Evolutionary conservation across 306 rosid genomes (phyloP).

Genomic region (Sphenostylis stenocarpa): DNA sequence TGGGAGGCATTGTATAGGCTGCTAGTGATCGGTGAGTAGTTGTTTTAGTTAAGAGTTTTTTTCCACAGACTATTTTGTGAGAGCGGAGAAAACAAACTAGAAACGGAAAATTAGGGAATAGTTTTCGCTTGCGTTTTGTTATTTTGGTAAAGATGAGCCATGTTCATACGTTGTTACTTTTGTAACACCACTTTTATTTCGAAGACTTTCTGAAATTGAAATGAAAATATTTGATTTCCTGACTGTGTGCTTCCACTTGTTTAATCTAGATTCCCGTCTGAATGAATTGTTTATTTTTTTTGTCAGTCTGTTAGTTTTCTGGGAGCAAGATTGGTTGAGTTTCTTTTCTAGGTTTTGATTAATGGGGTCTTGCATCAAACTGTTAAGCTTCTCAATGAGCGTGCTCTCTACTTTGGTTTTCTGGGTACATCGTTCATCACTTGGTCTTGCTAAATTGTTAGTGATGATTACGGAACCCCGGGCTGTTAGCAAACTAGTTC

Average conservation of each 20-base stretch:
- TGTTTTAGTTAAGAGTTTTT: constrained; percentile 18
- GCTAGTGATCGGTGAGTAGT: background rate
- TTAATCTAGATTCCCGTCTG: constrained; percentile 3
- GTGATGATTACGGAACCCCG: background rate
- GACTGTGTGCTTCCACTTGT: background rate
- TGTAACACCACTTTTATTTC: constrained; percentile 16
- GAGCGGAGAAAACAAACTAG: background rate
- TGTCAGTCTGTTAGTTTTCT: background rate
- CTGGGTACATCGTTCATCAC: constrained; percentile 3
- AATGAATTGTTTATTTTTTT: background rate
- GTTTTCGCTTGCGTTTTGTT: constrained; percentile 8
- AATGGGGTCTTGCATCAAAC: background rate
- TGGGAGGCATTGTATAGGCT: constrained; percentile 12
- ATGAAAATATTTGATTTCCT: constrained; percentile 6
- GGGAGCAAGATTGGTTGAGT: background rate
- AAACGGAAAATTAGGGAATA: constrained; percentile 15
- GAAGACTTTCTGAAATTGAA: constrained; percentile 5
- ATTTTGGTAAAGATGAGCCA: constrained; percentile 28
- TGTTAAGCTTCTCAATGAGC: background rate
- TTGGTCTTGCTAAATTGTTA: background rate
- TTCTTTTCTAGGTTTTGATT: background rate
- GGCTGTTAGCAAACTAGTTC: background rate
- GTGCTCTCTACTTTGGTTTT: background rate
- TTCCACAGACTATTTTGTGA: background rate
- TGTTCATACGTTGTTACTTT: constrained; percentile 31